Conservation (phyloP, 768 basidiomycete genomes). For the Lactarius hatsudake region DNA sequence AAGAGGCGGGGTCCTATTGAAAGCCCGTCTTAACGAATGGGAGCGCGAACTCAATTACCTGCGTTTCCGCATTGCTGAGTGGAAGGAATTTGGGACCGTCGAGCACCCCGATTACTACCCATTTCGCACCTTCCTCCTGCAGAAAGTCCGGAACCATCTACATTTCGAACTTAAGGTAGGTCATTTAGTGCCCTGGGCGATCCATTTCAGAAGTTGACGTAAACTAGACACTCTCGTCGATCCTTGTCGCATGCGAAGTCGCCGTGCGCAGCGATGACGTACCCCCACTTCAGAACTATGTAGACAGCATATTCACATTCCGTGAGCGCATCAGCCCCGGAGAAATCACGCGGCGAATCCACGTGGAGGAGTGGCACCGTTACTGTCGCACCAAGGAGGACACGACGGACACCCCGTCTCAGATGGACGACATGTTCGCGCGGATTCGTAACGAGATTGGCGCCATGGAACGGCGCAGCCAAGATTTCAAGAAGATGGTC, state of each 20-base stretch:
- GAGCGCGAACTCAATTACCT: conserved; percentile 28
- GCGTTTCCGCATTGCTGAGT: conserved; percentile 26
- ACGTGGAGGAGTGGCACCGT: conserved; percentile 22
- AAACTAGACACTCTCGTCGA: conserved; percentile 22
- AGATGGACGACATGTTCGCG: conserved; percentile 26
- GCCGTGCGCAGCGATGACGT: conserved; percentile 21
- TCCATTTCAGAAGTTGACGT: neutral
- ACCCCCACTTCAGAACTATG: conserved; percentile 7
- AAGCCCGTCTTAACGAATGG: conserved; percentile 26
- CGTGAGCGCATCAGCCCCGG: conserved; percentile 25
- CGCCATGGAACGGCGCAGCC: conserved; percentile 19
- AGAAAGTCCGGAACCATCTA: conserved; percentile 22
- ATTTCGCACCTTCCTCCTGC: conserved; percentile 23
- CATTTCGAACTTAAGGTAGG: conserved; percentile 26
- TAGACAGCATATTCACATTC: conserved; percentile 17
- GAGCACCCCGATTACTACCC: conserved; percentile 24
- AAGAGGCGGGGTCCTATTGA: conserved; percentile 21
- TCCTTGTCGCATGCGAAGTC: conserved; percentile 25
- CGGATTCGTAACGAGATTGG: conserved; percentile 20
- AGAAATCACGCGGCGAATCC: conserved; percentile 23
- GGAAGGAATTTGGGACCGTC: conserved; percentile 22
- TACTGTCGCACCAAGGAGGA: conserved; percentile 5
- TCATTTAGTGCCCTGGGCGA: neutral
- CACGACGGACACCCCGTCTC: neutral
- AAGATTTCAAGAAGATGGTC: conserved; percentile 22